phyloP scores from a whole-genome alignment of 352 stramenopile genomes.

The Globisporangium okanoganense region DNA sequence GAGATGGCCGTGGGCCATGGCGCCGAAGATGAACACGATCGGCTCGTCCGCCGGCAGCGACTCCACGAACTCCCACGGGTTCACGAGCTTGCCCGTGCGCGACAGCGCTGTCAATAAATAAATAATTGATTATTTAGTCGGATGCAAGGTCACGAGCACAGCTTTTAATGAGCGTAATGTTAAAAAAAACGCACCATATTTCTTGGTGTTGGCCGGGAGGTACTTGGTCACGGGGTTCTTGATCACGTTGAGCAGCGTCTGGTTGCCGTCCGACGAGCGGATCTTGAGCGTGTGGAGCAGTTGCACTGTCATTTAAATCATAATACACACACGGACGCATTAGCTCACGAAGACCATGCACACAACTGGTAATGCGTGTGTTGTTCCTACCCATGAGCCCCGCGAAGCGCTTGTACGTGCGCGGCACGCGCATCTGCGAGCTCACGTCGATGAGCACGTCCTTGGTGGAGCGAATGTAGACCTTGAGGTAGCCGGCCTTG shows the following conservation, averaged over 20 bases:
- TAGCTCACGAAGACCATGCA: not conserved
- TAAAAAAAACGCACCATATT: constrained; percentile 72
- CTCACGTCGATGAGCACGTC: constrained; percentile 99
- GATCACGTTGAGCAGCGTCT: constrained; percentile 98
- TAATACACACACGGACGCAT: not conserved
- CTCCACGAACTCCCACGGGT: constrained; percentile 93
- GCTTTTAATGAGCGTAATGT: not conserved
- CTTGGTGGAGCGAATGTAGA: constrained; percentile 96
- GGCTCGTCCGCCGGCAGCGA: constrained; percentile 88
- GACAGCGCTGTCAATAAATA: constrained; percentile 64
- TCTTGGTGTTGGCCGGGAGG: constrained; percentile 93
- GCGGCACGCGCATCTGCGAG: constrained; percentile 96
- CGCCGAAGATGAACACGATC: constrained; percentile 97
- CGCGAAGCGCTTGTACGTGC: constrained; percentile 99
- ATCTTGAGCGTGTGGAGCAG: constrained; percentile 99
- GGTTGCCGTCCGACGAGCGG: constrained; percentile 94
- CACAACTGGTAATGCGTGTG: not conserved
- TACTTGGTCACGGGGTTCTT: constrained; percentile 99
- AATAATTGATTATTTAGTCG: not conserved
- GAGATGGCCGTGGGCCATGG: constrained; percentile 97
- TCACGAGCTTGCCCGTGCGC: constrained; percentile 93
- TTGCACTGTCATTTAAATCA: constrained; percentile 97
- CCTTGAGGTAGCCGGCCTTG: constrained; percentile 97
- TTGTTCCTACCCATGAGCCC: constrained; percentile 90
- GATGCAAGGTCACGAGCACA: not conserved